Base-by-base conservation (phyloP, 2,329 filamentous ascomycete genomes). In the Didymella sp. region DNA sequence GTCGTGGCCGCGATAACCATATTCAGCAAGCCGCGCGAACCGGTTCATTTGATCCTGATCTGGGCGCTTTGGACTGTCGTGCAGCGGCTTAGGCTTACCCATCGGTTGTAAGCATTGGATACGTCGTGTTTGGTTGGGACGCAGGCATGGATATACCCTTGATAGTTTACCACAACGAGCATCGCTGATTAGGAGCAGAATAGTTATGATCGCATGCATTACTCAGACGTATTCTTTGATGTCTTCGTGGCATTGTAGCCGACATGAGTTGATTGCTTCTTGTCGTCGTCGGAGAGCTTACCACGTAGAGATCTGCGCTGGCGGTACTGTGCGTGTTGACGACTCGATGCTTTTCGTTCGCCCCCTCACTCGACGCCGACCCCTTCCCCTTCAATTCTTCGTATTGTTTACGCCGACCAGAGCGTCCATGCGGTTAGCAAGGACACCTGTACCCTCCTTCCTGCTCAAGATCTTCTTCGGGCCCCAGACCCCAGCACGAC, bases 381-480 rank as follows among this genome's bases (percentile, higher is more conserved):
- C 8, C 33, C 6, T 8, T 22, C 5, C 5, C n/a, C 12, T 17
- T 57, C 41, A 58, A 25, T 45, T 45, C 55, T 50, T 50, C 50
- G n/a, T 6, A 12, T 45, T 33, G 12, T 50, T 28, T 1, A 5
- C 27, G 12, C 33, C 47, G 7, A 3, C 24, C 25, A 35, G 17
- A 3, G 17, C 25, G 24, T 35, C 51, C 15, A 56, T 57, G 9
- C 45, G 37, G n/a, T 24, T 30, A 1, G 15, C 15, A 15, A 40
- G 21, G 7, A 42, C 15, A 21, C 33, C 35, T 12, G 27, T 42
- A 17, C 35, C 47, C 56, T 68, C 65, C 46, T 67, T 63, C 57
- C 62, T 60, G 24, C 56, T 69, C 33, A 70, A 53, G 37, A 69
- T 69, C 61, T 63, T 69, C 63, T 64, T 70, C 9, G 66, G 66